A percentile compares a stretch with the other conserved stretches of the same genome.
These are phyloP conservation scores for Vairimorpha ceranae DNA, from an alignment of 371 early-diverging fungal species.

Conservation along the genomic window DNA sequence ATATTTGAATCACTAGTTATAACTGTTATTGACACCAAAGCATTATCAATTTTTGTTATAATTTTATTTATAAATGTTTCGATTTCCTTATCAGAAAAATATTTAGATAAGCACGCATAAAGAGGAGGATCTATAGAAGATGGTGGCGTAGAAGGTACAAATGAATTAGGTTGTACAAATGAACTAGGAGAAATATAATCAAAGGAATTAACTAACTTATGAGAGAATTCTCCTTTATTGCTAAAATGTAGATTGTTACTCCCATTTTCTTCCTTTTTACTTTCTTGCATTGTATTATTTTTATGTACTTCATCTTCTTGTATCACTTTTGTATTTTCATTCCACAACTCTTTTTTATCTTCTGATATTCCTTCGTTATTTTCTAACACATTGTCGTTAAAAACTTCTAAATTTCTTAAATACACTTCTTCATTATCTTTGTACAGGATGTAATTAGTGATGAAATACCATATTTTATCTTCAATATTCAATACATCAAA, in stretches of 20 bases:
- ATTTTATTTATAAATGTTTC: background rate
- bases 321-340: background rate
- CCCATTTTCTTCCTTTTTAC: too few relatives aligned
- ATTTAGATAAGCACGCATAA: background rate
- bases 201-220: background rate
- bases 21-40: background rate
- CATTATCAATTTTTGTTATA: background rate
- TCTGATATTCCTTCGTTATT: background rate
- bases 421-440: background rate
- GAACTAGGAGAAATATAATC: background rate
- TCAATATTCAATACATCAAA: background rate
- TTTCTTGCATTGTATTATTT: background rate
- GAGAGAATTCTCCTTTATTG: too few relatives aligned
- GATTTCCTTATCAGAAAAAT: background rate
- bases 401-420: background rate
- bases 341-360: background rate
- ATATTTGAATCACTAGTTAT: background rate
- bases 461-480: background rate
- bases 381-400: background rate
- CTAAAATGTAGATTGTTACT: too few relatives aligned
- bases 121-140: background rate
- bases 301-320: background rate
- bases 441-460: background rate
- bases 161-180: background rate
- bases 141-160: background rate